Evolutionary conservation across 1,139 yeast genomes (phyloP).

Genomic region (Nakaseomyces nivariensis): DNA sequence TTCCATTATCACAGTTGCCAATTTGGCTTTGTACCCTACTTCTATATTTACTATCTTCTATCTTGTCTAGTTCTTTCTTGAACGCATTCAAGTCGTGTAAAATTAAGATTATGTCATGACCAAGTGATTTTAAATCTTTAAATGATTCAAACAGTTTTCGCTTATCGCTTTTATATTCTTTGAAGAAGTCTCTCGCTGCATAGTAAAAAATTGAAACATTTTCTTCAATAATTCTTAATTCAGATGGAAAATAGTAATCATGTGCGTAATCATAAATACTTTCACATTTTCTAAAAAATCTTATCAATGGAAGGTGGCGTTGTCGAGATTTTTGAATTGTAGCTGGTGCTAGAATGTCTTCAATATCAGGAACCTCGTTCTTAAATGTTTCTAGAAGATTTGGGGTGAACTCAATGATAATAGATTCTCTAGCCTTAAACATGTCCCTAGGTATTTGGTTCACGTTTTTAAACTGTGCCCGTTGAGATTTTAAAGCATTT

Average conservation of each 20-base stretch:
- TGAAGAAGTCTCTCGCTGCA: conserved; percentile 38
- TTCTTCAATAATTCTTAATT: conserved; percentile 35
- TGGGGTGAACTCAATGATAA: conserved; percentile 35
- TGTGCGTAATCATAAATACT: conserved; percentile 37
- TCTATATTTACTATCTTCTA: conserved; percentile 40
- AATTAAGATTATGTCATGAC: conserved; percentile 34
- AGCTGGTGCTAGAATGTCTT: conserved; percentile 25
- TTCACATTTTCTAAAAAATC: conserved; percentile 27
- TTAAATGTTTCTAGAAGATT: conserved; percentile 15
- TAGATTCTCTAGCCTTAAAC: conserved; percentile 42
- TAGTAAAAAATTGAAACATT: conserved; percentile 37
- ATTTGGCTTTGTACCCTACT: conserved; percentile 26
- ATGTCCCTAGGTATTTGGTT: conserved; percentile 42
- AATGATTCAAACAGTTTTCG: conserved; percentile 19
- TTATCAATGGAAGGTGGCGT: conserved; percentile 26
- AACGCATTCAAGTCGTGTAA: conserved; percentile 42
- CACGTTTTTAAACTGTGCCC: conserved; percentile 36
- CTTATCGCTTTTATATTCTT: conserved; percentile 27
- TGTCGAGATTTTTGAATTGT: conserved; percentile 18
- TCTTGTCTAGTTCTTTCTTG: conserved; percentile 35
- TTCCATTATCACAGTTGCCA: conserved; percentile 13
- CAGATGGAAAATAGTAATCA: conserved; percentile 48
- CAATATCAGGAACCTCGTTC: conserved; percentile 12
- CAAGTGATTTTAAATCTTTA: conserved; percentile 19
- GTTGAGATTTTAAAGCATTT: conserved; percentile 5